Conservation (phyloP, 257 asterid genomes). For the Solanum dulcamara region DNA sequence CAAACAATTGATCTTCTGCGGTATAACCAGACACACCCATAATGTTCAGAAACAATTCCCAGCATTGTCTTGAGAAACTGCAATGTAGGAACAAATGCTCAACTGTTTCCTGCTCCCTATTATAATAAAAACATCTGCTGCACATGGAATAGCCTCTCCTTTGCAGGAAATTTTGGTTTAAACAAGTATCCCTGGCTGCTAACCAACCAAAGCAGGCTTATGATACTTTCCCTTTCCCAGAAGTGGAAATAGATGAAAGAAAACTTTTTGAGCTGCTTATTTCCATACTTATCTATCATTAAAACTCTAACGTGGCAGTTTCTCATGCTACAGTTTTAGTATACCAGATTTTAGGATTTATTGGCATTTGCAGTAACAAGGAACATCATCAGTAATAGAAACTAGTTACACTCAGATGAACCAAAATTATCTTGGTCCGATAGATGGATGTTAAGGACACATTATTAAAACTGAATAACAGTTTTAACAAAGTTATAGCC, state of each 20-base stretch:
- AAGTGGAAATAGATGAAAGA: neutral
- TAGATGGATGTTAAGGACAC: neutral
- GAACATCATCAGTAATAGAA: neutral
- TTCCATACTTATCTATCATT: neutral
- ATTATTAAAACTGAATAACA: neutral
- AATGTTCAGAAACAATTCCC: neutral
- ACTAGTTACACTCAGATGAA: neutral
- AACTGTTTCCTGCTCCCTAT: neutral
- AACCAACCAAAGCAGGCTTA: neutral
- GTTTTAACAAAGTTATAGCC: neutral
- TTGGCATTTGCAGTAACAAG: neutral
- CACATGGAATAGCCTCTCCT: neutral
- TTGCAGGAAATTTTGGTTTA: neutral
- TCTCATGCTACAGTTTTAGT: neutral
- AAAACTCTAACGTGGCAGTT: neutral
- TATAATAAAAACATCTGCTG: neutral
- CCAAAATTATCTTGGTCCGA: neutral
- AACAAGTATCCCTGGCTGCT: neutral
- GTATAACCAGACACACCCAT: neutral
- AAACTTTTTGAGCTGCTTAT: neutral
- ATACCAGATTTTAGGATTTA: neutral
- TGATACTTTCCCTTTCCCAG: neutral
- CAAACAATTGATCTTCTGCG: neutral
- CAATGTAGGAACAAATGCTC: neutral
- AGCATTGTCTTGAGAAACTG: neutral